These are phyloP conservation scores for Erodium moschatum DNA, from an alignment of 441 rosid species.

Conservation along the genomic window DNA sequence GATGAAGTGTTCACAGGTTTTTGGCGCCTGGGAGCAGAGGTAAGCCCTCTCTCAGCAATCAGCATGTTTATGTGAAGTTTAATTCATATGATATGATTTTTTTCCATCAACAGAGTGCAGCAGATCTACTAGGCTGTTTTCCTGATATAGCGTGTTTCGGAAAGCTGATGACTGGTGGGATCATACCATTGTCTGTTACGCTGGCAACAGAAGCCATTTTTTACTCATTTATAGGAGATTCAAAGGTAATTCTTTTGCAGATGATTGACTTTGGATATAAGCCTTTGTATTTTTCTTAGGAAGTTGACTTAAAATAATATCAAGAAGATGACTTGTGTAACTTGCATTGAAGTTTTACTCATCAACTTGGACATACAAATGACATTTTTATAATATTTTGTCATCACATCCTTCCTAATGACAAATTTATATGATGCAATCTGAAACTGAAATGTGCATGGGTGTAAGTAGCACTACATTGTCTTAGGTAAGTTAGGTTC, in stretches of 20 bases:
- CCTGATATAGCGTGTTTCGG: conserved; percentile 95
- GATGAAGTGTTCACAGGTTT: conserved; percentile 96
- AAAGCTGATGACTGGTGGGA: conserved; percentile 85
- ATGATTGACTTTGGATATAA: background rate
- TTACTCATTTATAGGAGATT: conserved; percentile 68
- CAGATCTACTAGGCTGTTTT: conserved; percentile 60
- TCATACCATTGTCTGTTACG: conserved; percentile 83
- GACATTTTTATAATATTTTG: background rate
- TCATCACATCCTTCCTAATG: background rate
- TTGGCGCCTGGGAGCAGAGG: conserved; percentile 96
- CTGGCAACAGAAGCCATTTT: conserved; percentile 64
- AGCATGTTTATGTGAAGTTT: conserved; percentile 8
- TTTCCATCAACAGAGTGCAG: conserved; percentile 47
- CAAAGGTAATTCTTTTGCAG: conserved; percentile 37
- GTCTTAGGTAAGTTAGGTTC: background rate
- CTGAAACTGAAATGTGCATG: background rate
- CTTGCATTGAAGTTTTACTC: background rate
- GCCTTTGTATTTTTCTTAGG: background rate
- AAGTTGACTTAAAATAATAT: background rate
- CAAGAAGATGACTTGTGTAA: background rate
- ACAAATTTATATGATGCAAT: background rate
- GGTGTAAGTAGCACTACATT: background rate
- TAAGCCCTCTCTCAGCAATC: conserved; percentile 16
- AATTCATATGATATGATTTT: conserved; percentile 18
- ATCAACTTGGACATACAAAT: background rate